These are phyloP conservation scores for Sclerotinia minor DNA, from an alignment of 2,329 filamentous ascomycete genomes.

Conservation along the genomic window DNA sequence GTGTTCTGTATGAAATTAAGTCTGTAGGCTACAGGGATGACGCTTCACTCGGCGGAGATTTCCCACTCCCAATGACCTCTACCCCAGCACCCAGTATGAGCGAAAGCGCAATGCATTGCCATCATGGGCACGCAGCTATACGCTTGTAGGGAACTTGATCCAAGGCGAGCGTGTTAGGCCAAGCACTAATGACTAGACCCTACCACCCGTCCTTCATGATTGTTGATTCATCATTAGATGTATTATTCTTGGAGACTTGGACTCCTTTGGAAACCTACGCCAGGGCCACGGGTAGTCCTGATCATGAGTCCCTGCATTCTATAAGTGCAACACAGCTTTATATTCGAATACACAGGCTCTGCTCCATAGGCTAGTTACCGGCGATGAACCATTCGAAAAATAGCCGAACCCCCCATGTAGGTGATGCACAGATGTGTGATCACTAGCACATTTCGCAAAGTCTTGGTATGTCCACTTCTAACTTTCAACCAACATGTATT, in stretches of 20 bases:
- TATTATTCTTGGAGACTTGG: neutral
- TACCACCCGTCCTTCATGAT: constrained; percentile 2
- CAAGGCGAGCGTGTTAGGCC: constrained; percentile 4
- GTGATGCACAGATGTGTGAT: constrained; percentile 16
- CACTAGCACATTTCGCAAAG: constrained; percentile 3
- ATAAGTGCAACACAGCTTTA: constrained; percentile 15
- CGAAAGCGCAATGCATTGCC: constrained; percentile 1
- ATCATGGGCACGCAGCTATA: constrained; percentile 2
- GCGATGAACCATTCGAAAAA: constrained; percentile 16
- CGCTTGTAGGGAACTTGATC: constrained; percentile 14
- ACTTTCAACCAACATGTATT: constrained; percentile 6
- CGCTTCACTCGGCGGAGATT: constrained; percentile 9
- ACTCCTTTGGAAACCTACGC: neutral
- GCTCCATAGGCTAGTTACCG: constrained; percentile 1
- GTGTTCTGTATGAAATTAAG: constrained; percentile 1
- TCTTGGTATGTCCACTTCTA: constrained; percentile 18
- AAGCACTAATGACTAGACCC: constrained; percentile 3
- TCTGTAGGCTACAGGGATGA: constrained; percentile 6
- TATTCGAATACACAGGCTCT: neutral
- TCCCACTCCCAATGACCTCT: constrained; percentile 8
- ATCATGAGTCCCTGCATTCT: constrained; percentile 15
- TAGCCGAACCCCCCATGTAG: constrained; percentile 7
- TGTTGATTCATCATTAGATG: neutral
- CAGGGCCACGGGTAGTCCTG: constrained; percentile 9
- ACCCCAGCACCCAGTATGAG: constrained; percentile 1